Evolutionary conservation across 768 basidiomycete genomes (phyloP), one percentile per base, ranked within the genome.

Genomic region (Boletales sp.): DNA sequence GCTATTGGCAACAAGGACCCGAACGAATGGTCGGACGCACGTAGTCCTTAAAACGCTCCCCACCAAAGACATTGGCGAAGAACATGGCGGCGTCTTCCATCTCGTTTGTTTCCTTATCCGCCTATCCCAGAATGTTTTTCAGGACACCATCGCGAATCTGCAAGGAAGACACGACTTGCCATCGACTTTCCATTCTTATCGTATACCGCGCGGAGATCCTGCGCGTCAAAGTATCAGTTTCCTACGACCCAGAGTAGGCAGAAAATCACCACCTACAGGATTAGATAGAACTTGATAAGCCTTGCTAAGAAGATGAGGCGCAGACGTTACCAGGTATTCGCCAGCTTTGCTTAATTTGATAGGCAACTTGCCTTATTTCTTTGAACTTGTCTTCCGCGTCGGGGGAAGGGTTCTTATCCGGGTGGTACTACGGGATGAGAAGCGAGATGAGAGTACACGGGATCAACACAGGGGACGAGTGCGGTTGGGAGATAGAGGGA

Each of bases 311-410:
- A 48, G 45, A 60, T 51, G 58, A 54, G 51, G 53, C 39, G 48
- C 42, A 28, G 54, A 48, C 48, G 58, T 63, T 40, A 60, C 55
- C 37, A 46, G 45, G 15, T 36, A 42, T 52, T 37, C 51, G 35
- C 50, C 41, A 49, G 39, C 47, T 37, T 49, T 21, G 49, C 47
- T 47, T 42, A n/a, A 53, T 38, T 32, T 41, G 58, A 56, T 47
- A 37, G 46, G 17, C 45, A 36, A 67, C 67, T 55, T 58, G 85
- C 90, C 91, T 93, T 63, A 99, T 90, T 41, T 96, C 90, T 71
- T 97, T 95, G 76, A 99, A 99, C 74, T 85, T 94, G 66, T 90
- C 87, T 65, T 94, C 93, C 1, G 95, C 96, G 61, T 92, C 91
- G n/a, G 84, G 79, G 5, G 90, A 87, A 8, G 82, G 78, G 62